Evolutionary conservation across 164 flowering plant species (phyloP), one percentile per base, ranked within the genome.

Genomic region (Liquidambar formosana): DNA sequence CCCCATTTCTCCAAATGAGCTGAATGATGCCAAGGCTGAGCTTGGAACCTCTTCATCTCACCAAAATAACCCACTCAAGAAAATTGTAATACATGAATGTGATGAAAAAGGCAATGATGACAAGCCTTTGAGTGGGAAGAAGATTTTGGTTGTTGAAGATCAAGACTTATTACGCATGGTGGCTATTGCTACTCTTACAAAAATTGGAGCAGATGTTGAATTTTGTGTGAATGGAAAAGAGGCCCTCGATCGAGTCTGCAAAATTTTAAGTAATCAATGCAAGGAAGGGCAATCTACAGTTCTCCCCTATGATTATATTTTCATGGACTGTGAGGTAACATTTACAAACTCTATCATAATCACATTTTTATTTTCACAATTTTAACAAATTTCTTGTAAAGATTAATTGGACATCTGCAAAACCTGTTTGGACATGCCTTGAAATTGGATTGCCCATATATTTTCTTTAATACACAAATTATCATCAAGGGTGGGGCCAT

Each of bases 311-410:
- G 86, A 84, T 66, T 78, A 66, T 43, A 76, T 88, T 12, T 67
- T 89, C 21, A 89, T 89, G 94, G 94, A 89, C 45, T 89, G 94
- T 47, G 73, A 85, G 91, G 93, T 86, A 82, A 78, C 16, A 4
- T 33, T 33, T 33, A 33, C 41, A 33, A 33, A 33, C 6, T 33
- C 41, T 6, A 2, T 6, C 13, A 25, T 38, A 53, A 41, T 22
- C 28, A 46, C 6, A 33, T 33, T 2, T 33, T 2, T 33, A 33
- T 33, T 2, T 33, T n/a, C n/a, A n/a, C n/a, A n/a, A n/a, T n/a
- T n/a, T n/a, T n/a, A n/a, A n/a, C n/a, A n/a, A n/a, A n/a, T n/a
- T n/a, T n/a, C n/a, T n/a, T n/a, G n/a, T n/a, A n/a, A n/a, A n/a
- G n/a, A n/a, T n/a, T n/a, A n/a, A n/a, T n/a, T n/a, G n/a, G n/a